Percentiles rank a stretch among this genome's conserved stretches.
Conservation (phyloP, 495 filamentous ascomycete species). For the Xylaria acuta region DNA sequence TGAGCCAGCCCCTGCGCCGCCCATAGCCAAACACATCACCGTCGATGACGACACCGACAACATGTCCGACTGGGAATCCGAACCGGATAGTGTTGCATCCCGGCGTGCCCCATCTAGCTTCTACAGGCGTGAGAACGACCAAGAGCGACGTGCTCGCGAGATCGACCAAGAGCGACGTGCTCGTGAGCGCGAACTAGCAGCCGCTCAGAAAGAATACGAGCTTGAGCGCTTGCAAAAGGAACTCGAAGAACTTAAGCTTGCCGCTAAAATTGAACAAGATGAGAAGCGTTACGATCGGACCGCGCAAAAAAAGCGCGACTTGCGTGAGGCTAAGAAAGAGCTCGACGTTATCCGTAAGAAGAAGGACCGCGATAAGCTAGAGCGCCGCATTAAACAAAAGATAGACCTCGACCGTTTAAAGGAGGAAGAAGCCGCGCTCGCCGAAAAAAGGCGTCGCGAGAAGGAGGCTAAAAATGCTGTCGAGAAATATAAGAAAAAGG, state of each 20-base stretch:
- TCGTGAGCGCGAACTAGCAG: constrained; percentile 30
- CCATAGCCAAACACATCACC: constrained; percentile 34
- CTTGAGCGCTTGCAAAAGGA: constrained; percentile 40
- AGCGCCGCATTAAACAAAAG: constrained; percentile 57
- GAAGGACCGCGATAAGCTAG: constrained; percentile 50
- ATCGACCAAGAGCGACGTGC: too few species aligned
- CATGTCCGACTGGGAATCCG: constrained; percentile 46
- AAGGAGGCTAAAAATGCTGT: constrained; percentile 63
- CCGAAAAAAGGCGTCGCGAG: constrained; percentile 58
- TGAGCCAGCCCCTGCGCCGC: constrained; percentile 25
- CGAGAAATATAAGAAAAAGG: constrained; percentile 61
- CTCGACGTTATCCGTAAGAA: constrained; percentile 52
- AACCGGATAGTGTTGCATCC: constrained; percentile 31
- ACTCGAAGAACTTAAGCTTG: constrained; percentile 41
- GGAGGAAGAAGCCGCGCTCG: constrained; percentile 55
- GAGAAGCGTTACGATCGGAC: constrained; percentile 50
- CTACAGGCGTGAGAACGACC: too few species aligned
- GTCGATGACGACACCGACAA: constrained; percentile 57
- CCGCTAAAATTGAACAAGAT: constrained; percentile 43
- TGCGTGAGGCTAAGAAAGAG: constrained; percentile 53
- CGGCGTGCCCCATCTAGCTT: constrained; percentile 36
- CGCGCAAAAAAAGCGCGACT: constrained; percentile 48
- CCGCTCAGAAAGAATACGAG: constrained; percentile 32
- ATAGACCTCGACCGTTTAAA: constrained; percentile 63
- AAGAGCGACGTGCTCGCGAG: too few species aligned